phyloP scores from a whole-genome alignment of 1,284 basidiomycete species.

The Sutorius eximius region DNA sequence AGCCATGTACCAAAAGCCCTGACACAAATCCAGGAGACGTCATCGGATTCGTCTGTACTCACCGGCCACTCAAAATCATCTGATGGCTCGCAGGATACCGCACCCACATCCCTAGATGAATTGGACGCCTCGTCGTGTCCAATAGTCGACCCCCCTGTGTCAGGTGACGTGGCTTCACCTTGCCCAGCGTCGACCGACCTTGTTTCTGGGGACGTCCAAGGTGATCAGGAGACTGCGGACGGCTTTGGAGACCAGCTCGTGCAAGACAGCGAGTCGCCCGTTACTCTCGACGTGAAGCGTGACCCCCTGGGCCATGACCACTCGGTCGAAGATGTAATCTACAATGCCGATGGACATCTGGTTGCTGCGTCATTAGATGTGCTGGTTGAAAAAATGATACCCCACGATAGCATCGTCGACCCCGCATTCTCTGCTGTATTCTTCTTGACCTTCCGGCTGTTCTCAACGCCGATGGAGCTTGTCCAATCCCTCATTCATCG shows the following conservation, averaged over 20 bases:
- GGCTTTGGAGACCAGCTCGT: conserved; percentile 56
- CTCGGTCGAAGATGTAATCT: conserved; percentile 79
- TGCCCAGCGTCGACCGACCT: conserved; percentile 51
- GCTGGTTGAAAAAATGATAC: conserved; percentile 95
- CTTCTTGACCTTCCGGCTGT: conserved; percentile 95
- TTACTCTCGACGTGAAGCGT: conserved; percentile 47
- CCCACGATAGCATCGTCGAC: conserved; percentile 88
- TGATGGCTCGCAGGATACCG: conserved; percentile 46
- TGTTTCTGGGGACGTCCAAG: conserved; percentile 49
- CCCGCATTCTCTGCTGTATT: conserved; percentile 85
- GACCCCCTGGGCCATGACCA: conserved; percentile 69
- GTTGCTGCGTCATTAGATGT: conserved; percentile 89
- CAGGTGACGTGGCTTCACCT: conserved; percentile 34
- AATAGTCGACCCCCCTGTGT: conserved; percentile 4
- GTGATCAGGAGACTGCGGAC: conserved; percentile 33
- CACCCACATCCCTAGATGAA: conserved; percentile 49
- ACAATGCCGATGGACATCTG: conserved; percentile 87
- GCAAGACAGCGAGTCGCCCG: conserved; percentile 50
- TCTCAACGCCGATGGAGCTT: conserved; percentile 78
- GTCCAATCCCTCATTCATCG: conserved; percentile 76
- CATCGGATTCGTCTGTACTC: conserved; percentile 34
- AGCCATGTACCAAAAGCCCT: conserved; percentile 22
- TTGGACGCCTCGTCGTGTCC: conserved; percentile 34
- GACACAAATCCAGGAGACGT: conserved; percentile 30
- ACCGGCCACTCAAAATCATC: conserved; percentile 43